Evolutionary conservation across 73 alveolate species (phyloP).

Genomic region (Loxodes magnus): DNA sequence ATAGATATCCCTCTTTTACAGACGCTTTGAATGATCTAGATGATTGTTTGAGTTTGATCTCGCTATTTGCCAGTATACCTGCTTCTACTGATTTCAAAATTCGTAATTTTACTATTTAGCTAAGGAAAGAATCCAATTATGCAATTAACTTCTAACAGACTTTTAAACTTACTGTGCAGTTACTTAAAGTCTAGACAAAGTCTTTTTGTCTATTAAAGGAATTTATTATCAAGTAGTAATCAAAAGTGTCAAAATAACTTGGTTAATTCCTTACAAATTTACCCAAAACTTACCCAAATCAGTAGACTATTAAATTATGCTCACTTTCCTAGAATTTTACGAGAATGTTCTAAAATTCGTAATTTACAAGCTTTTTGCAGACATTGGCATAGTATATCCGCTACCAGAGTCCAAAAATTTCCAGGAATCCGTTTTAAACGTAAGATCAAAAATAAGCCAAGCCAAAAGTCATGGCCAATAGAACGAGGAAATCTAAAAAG

Average conservation of each 20-base stretch:
- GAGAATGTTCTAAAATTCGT: constrained; percentile 71
- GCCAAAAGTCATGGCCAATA: too few relatives aligned
- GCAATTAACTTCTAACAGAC: constrained; percentile 54
- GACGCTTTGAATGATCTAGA: constrained; percentile 98
- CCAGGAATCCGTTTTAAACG: not conserved
- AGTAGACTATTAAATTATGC: constrained; percentile 92
- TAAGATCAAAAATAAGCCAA: not conserved
- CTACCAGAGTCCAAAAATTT: constrained; percentile 14
- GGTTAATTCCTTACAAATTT: constrained; percentile 90
- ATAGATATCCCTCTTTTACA: constrained; percentile 95
- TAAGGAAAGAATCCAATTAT: constrained; percentile 41
- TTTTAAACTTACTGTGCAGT: constrained; percentile 61
- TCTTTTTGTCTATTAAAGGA: constrained; percentile 90
- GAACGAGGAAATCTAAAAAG: constrained; percentile 16
- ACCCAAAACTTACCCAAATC: constrained; percentile 76
- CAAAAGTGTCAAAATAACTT: constrained; percentile 75
- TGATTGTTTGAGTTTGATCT: constrained; percentile 94
- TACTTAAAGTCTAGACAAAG: constrained; percentile 56
- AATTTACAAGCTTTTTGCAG: constrained; percentile 72
- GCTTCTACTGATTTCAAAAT: constrained; percentile 34
- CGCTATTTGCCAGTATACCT: constrained; percentile 93
- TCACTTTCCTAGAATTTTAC: constrained; percentile 85
- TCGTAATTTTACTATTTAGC: constrained; percentile 22
- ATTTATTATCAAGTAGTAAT: constrained; percentile 89
- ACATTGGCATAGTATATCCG: constrained; percentile 80